phyloP scores from a whole-genome alignment of 352 stramenopile genomes.

The Phytophthora palmivora region DNA sequence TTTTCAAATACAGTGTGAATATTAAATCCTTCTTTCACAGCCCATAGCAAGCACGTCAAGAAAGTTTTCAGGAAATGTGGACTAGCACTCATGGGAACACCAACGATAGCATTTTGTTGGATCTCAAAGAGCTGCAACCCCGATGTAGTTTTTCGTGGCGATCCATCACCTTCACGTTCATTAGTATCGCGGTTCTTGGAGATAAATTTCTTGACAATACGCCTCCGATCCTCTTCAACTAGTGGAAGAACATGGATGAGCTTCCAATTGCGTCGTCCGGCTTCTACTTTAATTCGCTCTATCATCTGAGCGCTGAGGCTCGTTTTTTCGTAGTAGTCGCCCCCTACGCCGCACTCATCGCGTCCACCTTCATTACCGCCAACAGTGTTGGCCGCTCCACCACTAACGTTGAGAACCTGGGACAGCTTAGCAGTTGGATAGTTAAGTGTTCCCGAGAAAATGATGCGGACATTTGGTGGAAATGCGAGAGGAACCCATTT shows the following conservation, averaged over 20 bases:
- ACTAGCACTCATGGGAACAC: constrained; percentile 53
- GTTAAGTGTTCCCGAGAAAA: constrained; percentile 77
- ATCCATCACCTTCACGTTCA: constrained; percentile 12
- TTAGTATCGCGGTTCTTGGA: constrained; percentile 34
- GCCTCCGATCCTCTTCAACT: constrained; percentile 64
- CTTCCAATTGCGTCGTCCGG: constrained; percentile 78
- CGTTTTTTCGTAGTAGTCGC: constrained; percentile 68
- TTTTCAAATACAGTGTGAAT: constrained; percentile 69
- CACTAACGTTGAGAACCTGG: constrained; percentile 12
- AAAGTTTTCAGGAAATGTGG: constrained; percentile 78
- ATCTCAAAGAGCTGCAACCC: constrained; percentile 78
- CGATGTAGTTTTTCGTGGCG: constrained; percentile 2
- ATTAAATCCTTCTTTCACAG: constrained; percentile 76
- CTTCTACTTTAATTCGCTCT: constrained; percentile 85
- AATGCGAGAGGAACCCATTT: constrained; percentile 92
- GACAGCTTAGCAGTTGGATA: constrained; percentile 57
- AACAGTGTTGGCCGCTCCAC: constrained; percentile 3
- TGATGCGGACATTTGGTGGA: constrained; percentile 88
- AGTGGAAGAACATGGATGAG: constrained; percentile 66
- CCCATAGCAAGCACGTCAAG: constrained; percentile 65
- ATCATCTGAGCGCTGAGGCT: constrained; percentile 79
- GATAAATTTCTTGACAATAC: constrained; percentile 73
- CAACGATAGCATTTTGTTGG: constrained; percentile 77
- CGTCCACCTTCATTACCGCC: constrained; percentile 25
- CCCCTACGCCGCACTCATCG: constrained; percentile 27